Conservation (phyloP, 305 asterid species). For the Rubia tinctorum region DNA sequence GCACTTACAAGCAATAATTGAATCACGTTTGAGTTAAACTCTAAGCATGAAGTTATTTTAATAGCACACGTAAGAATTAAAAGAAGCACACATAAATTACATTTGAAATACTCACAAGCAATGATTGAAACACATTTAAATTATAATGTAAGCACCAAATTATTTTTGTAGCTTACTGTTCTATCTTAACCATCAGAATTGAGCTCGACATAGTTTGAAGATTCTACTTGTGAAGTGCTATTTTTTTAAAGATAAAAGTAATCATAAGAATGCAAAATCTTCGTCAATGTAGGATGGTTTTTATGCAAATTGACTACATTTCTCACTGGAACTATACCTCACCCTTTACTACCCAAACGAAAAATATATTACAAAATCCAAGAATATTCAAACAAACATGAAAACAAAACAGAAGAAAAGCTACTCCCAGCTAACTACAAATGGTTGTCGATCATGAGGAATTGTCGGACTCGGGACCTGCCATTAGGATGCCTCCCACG, state of each 20-base stretch:
- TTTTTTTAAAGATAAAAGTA: not conserved
- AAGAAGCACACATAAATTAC: no score
- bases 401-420: slow-evolving; percentile 4
- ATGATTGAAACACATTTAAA: no score
- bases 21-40: no score
- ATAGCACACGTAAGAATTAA: no score
- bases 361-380: not conserved
- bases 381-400: slow-evolving; percentile 7
- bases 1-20: no score
- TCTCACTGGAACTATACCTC: slow-evolving; percentile 16
- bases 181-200: no score
- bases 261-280: slow-evolving; percentile 7
- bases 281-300: not conserved
- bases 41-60: no score
- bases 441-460: slow-evolving; percentile 10
- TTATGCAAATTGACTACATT: slow-evolving; percentile 11
- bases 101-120: no score
- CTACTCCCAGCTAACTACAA: not conserved
- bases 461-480: slow-evolving; percentile 17
- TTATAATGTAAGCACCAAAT: no score
- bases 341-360: slow-evolving; percentile 2
- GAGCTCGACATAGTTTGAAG: no score
- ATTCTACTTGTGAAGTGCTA: no score
- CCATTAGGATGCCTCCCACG: slow-evolving; percentile 48
- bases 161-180: no score